These are phyloP conservation scores for Solidago caesia DNA, from an alignment of 129 eudicot genomes.

Conservation along the genomic window DNA sequence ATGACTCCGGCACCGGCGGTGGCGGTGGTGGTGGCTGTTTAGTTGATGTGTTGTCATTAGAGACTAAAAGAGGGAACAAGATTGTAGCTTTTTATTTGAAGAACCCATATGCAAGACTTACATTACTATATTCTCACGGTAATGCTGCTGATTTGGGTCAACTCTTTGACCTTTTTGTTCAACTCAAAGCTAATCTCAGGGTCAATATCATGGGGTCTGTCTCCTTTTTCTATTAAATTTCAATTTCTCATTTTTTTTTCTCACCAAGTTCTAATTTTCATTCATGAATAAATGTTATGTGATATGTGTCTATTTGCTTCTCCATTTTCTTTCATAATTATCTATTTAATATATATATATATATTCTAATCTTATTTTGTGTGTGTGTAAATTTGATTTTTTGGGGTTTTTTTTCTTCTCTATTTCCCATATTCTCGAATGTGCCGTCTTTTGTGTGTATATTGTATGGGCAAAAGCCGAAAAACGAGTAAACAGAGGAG, in stretches of 20 bases:
- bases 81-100: conserved; percentile 84
- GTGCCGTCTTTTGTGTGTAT: too few species aligned
- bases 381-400: too few species aligned
- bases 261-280: too few species aligned
- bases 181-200: conserved; percentile 94
- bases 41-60: conserved; percentile 61
- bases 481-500: too few species aligned
- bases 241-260: background rate
- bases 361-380: too few species aligned
- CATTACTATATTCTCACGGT: conserved; percentile 91
- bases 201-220: conserved; percentile 91
- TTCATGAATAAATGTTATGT: background rate
- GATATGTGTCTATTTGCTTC: background rate
- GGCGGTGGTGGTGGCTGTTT: conserved; percentile 55
- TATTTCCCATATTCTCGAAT: too few species aligned
- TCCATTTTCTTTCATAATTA: background rate
- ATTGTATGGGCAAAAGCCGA: too few species aligned
- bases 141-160: conserved; percentile 99
- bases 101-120: conserved; percentile 87
- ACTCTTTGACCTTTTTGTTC: conserved; percentile 89
- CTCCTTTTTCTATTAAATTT: conserved; percentile 5
- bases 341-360: background rate
- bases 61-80: conserved; percentile 88
- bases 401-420: too few species aligned
- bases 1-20: conserved; percentile 38